Evolutionary conservation across 2,329 filamentous ascomycete species (phyloP), one percentile per base, ranked within the genome.

Genomic region (Fusarium pseudocircinatum): DNA sequence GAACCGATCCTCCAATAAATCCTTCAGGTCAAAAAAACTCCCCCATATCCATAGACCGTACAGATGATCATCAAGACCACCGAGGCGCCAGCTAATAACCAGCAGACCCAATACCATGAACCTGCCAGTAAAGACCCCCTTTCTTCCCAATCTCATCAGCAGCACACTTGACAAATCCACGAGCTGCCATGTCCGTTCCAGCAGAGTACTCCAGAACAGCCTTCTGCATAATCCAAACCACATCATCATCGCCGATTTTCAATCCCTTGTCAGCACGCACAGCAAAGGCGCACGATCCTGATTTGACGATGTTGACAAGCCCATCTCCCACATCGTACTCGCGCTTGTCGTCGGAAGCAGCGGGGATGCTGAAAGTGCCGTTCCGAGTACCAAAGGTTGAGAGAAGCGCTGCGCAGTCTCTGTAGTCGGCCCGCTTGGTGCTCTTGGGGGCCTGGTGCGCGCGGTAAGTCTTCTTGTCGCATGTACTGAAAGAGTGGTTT

Each of bases 351-450:
- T 74, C 54, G 40, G 58, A 42, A 16, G 61, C 56, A 54, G 47
- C 43, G 7, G 70, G 63, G 57, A 82, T 59, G 54, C 53, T 62
- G 49, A 82, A 82, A 20, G 77, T 80, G n/a, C 80, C 80, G 44
- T 80, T 82, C 42, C 71, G 63, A 18, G 67, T 67, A 7, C 72
- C 72, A 75, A 79, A 81, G 4, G 69, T 63, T 54, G 79, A 81
- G 63, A 78, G 78, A 6, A 82, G 75, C 9, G 79, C 75, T 26
- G 79, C 79, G 42, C 80, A 82, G 57, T 77, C 72, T 22, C 72
- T 69, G 75, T 78, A 82, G 69, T 80, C 67, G 56, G 80, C 80
- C 34, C 78, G 74, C 28, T 67, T 67, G 34, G 60, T 60, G 50
- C 70, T 63, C 46, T 50, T 61, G 49, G 72, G 59, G 26, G 74